A percentile compares a stretch with the other conserved stretches of the same genome.
Evolutionary conservation across 2,329 filamentous ascomycete genomes (phyloP).

Genomic region (Neofusicoccum kwambonambiense): DNA sequence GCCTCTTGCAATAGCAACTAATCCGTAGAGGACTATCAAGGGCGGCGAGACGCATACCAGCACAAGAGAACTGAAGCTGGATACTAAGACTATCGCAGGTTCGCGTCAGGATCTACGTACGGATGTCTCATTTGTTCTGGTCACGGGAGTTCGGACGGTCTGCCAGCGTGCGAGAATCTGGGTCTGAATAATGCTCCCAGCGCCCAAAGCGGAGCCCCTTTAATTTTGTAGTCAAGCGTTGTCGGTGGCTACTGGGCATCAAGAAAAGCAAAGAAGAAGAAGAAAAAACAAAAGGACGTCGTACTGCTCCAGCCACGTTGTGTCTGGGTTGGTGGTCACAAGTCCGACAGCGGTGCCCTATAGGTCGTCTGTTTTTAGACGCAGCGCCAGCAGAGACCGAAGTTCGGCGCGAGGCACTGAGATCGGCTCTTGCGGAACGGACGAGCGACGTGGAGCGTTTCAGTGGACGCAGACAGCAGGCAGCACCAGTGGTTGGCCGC

Average conservation of each 20-base stretch:
- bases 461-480: conserved; percentile 1
- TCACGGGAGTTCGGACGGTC: neutral
- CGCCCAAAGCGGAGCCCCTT: neutral
- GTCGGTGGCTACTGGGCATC: neutral
- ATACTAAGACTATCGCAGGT: neutral
- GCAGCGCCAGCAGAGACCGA: conserved; percentile 6
- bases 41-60: too few relatives aligned
- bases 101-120: neutral
- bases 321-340: neutral
- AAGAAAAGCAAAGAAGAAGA: neutral
- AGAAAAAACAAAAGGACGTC: too few relatives aligned
- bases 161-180: neutral
- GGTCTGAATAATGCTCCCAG: neutral
- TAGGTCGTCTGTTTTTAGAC: neutral
- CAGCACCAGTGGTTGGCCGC: neutral
- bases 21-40: too few relatives aligned
- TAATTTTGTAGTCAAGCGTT: neutral
- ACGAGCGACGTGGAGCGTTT: neutral
- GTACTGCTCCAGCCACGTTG: too few relatives aligned
- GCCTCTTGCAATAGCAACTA: too few relatives aligned
- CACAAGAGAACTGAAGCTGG: too few relatives aligned
- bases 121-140: neutral
- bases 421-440: conserved; percentile 1
- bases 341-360: neutral
- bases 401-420: neutral